A percentile compares a stretch with the other conserved stretches of the same genome.
These are phyloP conservation scores for Claviceps africana DNA, from an alignment of 2,329 filamentous ascomycete genomes.

Conservation along the genomic window DNA sequence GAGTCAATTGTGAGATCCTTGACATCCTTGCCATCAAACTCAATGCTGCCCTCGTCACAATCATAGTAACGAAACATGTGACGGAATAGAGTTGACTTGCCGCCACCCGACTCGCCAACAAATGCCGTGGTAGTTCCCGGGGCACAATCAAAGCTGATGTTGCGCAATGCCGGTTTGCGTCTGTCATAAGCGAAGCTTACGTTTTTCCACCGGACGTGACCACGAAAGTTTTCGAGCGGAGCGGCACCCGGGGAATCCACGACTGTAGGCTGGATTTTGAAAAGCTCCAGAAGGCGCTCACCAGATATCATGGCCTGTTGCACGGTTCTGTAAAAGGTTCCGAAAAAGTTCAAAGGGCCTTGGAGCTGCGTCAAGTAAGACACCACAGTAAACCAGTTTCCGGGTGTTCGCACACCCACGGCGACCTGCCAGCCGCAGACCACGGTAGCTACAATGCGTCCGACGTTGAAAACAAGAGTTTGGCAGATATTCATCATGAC, in stretches of 20 bases:
- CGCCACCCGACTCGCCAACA: constrained; percentile 90
- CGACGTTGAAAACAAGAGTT: constrained; percentile 65
- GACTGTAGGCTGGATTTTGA: constrained; percentile 90
- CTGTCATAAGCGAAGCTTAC: constrained; percentile 85
- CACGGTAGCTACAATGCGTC: constrained; percentile 56
- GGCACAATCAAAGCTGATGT: constrained; percentile 69
- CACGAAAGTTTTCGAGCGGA: constrained; percentile 53
- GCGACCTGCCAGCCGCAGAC: constrained; percentile 67
- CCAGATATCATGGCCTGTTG: constrained; percentile 97
- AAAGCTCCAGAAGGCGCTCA: constrained; percentile 85
- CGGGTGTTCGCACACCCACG: constrained; percentile 48
- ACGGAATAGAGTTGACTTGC: constrained; percentile 93
- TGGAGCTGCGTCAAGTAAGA: constrained; percentile 72
- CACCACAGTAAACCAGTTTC: constrained; percentile 59
- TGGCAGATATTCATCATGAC: constrained; percentile 72
- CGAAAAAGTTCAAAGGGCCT: constrained; percentile 73
- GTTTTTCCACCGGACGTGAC: constrained; percentile 74
- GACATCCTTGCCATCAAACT: constrained; percentile 73
- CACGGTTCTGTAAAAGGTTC: constrained; percentile 89
- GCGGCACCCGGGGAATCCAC: constrained; percentile 57
- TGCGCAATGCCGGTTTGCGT: constrained; percentile 70
- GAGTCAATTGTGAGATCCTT: constrained; percentile 84
- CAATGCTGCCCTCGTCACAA: constrained; percentile 61
- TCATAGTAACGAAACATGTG: constrained; percentile 97
- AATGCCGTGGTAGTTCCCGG: constrained; percentile 92